Base-by-base conservation (phyloP, 78 protist species). In the Dictyostelium firmibasis region DNA sequence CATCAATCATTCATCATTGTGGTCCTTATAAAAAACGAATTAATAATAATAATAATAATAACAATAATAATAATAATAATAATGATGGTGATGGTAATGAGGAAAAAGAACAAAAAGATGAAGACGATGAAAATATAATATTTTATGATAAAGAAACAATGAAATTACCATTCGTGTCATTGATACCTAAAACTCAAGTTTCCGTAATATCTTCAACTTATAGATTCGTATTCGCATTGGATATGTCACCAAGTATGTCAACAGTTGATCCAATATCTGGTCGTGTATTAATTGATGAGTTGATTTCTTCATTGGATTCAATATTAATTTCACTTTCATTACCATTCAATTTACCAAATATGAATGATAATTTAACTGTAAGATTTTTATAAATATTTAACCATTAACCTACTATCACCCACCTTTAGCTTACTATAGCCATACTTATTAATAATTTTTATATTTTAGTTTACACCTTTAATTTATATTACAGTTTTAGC, bases 191-290 rank as follows among this genome's bases (percentile, higher is more conserved):
- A 25, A 92, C 96, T 16, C 91, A 84, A 53, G 67, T 92, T 29
- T 81, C 92, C 4, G 81, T 92, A 7, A 31, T 92, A 7, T 72
- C 81, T 23, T 70, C 86, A 31, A 69, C 27, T 3, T 92, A 92
- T 29, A 85, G 60, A 41, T 67, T 29, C 41, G 96, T 92, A 57
- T 92, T 84, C 35, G 35, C 86, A 53, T 36, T 92, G 43, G 96
- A 92, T 62, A 75, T 92, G 36, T 81, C 93, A 53, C 96, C 96
- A 0, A 76, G 86, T 11, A 92, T 92, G 96, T 69, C 96, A 18
- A 67, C 84, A 1, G 86, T 92, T 5, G 96, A 92, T 76, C 91
- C 87, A 20, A 62, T 81, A 23, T 75, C 91, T 4, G 96, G 96
- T 35, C 76, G 81, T 10, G 82, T 92, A 5, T 38, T 92, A 13